phyloP scores from a whole-genome alignment of 441 rosid genomes.

The Pelargonium citronellum region DNA sequence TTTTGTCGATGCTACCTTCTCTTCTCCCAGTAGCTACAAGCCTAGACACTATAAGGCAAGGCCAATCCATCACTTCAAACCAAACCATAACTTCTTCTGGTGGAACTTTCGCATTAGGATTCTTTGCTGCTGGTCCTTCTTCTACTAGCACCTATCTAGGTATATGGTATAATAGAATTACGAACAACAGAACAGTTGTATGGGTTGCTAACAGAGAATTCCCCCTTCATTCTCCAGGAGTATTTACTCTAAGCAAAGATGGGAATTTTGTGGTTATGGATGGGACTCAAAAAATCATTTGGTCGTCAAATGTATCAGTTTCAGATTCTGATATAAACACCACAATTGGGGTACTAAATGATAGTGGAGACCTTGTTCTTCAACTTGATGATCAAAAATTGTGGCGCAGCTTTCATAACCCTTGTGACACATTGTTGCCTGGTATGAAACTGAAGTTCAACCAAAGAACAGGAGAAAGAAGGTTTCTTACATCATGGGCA shows the following conservation, averaged over 20 bases:
- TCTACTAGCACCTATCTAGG: conserved; percentile 44
- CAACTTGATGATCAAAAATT: conserved; percentile 19
- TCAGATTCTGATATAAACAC: conserved; percentile 38
- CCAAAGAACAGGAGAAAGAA: conserved; percentile 36
- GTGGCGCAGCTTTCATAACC: not conserved
- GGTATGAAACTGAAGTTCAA: conserved; percentile 53
- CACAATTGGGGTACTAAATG: conserved; percentile 30
- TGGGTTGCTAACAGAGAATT: conserved; percentile 74
- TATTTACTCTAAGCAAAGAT: conserved; percentile 35
- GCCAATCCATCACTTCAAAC: conserved; percentile 1
- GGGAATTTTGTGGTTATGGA: conserved; percentile 51
- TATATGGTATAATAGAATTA: conserved; percentile 57
- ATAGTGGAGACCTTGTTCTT: conserved; percentile 42
- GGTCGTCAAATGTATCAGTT: conserved; percentile 19
- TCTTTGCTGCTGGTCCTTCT: conserved; percentile 43
- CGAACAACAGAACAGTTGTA: conserved; percentile 33
- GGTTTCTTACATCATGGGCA: conserved; percentile 56
- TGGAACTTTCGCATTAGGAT: conserved; percentile 55
- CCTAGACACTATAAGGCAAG: not conserved
- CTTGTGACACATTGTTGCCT: conserved; percentile 66
- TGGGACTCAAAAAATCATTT: conserved; percentile 19
- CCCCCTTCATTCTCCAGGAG: conserved; percentile 45
- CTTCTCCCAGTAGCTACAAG: not conserved
- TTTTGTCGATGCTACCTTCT: not conserved
- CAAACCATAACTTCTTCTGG: conserved; percentile 36